Conservation (phyloP, 148 eudicot species). For the Arbutus unedo region DNA sequence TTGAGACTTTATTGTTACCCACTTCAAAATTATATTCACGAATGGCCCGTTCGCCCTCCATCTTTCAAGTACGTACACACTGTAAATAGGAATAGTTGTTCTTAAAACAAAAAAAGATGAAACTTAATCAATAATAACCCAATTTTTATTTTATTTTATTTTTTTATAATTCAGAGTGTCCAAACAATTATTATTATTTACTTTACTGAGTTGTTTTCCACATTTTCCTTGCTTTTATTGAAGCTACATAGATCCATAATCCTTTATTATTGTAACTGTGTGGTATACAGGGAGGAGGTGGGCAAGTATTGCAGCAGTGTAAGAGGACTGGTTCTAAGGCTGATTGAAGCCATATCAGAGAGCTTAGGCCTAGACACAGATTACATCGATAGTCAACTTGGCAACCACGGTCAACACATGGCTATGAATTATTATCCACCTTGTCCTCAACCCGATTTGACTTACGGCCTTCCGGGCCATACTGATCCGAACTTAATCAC, state of each 20-base stretch:
- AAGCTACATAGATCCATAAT: too few species aligned
- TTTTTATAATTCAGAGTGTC: too few species aligned
- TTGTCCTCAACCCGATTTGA: conserved; percentile 27
- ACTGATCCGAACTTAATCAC: conserved; percentile 25
- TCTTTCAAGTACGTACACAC: conserved; percentile 15
- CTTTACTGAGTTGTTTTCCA: too few species aligned
- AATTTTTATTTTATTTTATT: too few species aligned
- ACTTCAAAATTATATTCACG: conserved; percentile 16
- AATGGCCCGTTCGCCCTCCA: conserved; percentile 24
- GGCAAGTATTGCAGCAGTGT: conserved; percentile 23
- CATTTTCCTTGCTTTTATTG: too few species aligned
- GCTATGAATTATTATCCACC: conserved; percentile 27
- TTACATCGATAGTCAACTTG: conserved; percentile 9
- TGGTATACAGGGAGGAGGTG: conserved; percentile 14
- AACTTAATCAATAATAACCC: too few species aligned
- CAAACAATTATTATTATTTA: too few species aligned
- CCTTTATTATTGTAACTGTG: too few species aligned
- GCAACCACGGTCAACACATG: conserved; percentile 28
- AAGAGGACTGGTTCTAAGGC: conserved; percentile 13
- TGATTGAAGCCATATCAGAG: conserved; percentile 23
- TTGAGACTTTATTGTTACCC: conserved; percentile 27
- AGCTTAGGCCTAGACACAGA: conserved; percentile 21
- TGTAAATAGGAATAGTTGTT: too few species aligned
- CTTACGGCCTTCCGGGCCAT: conserved; percentile 22
- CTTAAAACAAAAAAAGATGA: too few species aligned